Base-by-base conservation (phyloP, 306 rosid species). In the Begonia fuchsioides region DNA sequence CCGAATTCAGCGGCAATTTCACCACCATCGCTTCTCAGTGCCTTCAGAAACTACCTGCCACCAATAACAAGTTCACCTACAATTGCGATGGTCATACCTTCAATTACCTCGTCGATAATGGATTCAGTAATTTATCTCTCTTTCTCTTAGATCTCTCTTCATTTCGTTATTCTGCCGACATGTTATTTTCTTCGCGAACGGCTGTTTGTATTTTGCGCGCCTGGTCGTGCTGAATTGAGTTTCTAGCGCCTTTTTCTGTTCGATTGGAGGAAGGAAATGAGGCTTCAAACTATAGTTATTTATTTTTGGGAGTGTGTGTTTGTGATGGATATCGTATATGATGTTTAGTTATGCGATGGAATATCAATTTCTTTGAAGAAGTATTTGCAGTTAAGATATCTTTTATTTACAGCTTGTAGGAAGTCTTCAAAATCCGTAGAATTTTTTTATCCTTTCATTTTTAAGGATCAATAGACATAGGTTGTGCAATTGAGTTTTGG, bases 1-100 rank as follows among this genome's bases (percentile, higher is more conserved):
- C 96, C 3, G 96, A 79, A 64, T 86, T 86, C 73, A 74, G 86
- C 15, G 96, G 96, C 2, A 86, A 86, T 74, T 82, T 87, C 79
- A 79, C 76, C 51, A 62, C 62, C 53, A 68, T 87, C 49, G 93
- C 96, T 11, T 62, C 83, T 2, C 94, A 87, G 75, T 87, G 96
- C 72, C 96, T 87, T 53, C 87, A 87, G 84, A 87, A 87, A 52
- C 94, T 82, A 12, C 94, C 94, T 47, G 67, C 92, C 38, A 68
- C 87, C 17, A 82, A 75, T 57, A 82, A 79, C 66, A 82, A 64
- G 75, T 86, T 86, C 78, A 82, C 90, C 26, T 86, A 86, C 82
- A 82, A 79, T 73, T 87, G 96, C 70, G 94, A 87, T 15, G 94
- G 82, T 11, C 94, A 87, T 69, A 87, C 96, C 71, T 87, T 87